Conservation (phyloP, 495 filamentous ascomycete genomes). For the Aspergillus bridgeri region DNA sequence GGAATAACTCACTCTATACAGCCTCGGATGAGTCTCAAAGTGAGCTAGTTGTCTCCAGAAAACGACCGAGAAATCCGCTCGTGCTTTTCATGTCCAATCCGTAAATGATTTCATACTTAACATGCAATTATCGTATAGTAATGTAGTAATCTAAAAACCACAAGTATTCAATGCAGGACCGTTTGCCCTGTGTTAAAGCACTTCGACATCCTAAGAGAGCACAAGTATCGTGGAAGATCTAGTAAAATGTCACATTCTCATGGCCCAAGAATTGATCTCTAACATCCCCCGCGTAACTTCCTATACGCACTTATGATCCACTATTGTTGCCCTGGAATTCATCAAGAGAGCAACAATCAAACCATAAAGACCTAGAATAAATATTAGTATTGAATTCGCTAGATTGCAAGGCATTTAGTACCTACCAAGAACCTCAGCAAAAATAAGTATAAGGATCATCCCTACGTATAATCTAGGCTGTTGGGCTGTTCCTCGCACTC, state of each 20-base stretch:
- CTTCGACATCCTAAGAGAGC: too few species aligned
- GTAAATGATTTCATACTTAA: too few species aligned
- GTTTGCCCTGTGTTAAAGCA: too few species aligned
- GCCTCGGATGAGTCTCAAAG: too few species aligned
- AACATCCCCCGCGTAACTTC: not conserved
- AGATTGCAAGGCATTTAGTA: constrained; percentile 9
- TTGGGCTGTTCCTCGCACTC: constrained; percentile 96
- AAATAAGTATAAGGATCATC: constrained; percentile 99
- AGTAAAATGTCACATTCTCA: not conserved
- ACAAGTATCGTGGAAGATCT: not conserved
- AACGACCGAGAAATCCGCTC: too few species aligned
- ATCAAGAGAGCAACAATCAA: constrained; percentile 72
- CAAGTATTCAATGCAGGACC: too few species aligned
- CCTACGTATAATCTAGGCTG: constrained; percentile 97
- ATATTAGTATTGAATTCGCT: constrained; percentile 1
- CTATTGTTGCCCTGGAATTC: not conserved
- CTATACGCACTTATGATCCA: not conserved
- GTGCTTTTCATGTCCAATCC: too few species aligned
- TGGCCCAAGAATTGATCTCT: not conserved
- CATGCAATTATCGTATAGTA: too few species aligned
- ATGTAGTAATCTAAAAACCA: too few species aligned
- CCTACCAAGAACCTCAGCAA: constrained; percentile 97
- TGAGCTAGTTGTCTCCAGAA: too few species aligned
- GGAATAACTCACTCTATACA: too few species aligned
- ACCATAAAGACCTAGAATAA: constrained; percentile 78